Conservation (phyloP, 2,329 filamentous ascomycete species). For the Fonsecaea erecta region DNA sequence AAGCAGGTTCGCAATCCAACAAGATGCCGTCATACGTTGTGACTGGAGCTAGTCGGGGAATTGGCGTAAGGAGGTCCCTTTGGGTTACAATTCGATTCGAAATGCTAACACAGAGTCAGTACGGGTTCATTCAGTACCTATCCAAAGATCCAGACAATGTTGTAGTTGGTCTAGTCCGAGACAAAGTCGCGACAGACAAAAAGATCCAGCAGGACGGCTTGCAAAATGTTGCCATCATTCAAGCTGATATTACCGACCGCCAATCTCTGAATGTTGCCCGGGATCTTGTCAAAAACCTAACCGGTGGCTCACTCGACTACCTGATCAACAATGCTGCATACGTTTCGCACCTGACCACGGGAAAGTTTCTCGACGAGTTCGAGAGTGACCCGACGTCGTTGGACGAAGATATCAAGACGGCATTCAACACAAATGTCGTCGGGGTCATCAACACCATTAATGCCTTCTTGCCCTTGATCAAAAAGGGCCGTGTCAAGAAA, state of each 20-base stretch:
- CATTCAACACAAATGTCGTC: slow-evolving; percentile 56
- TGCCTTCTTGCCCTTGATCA: slow-evolving; percentile 58
- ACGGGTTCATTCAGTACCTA: slow-evolving; percentile 49
- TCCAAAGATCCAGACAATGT: slow-evolving; percentile 51
- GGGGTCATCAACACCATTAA: slow-evolving; percentile 59
- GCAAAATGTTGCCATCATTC: slow-evolving; percentile 54
- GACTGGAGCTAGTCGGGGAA: slow-evolving; percentile 24
- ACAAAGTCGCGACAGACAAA: slow-evolving; percentile 51
- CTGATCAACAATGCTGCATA: slow-evolving; percentile 58
- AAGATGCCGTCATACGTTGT: slow-evolving; percentile 21
- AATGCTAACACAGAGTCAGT: slow-evolving; percentile 41
- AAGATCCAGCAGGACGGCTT: slow-evolving; percentile 48
- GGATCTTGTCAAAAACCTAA: slow-evolving; percentile 39
- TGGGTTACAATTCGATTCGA: not conserved
- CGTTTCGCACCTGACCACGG: slow-evolving; percentile 32
- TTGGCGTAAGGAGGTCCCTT: slow-evolving; percentile 22
- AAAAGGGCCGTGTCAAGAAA: slow-evolving; percentile 58
- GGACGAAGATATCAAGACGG: slow-evolving; percentile 41
- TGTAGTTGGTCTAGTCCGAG: slow-evolving; percentile 55
- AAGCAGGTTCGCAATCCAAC: not conserved
- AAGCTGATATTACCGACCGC: slow-evolving; percentile 50
- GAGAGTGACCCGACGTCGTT: slow-evolving; percentile 42
- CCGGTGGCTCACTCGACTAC: slow-evolving; percentile 51
- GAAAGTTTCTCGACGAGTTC: slow-evolving; percentile 33
- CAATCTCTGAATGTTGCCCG: slow-evolving; percentile 45